A percentile compares a stretch with the other conserved stretches of the same genome.
phyloP scores from a whole-genome alignment of 1,139 yeast genomes.

The Torulaspora globosa region DNA sequence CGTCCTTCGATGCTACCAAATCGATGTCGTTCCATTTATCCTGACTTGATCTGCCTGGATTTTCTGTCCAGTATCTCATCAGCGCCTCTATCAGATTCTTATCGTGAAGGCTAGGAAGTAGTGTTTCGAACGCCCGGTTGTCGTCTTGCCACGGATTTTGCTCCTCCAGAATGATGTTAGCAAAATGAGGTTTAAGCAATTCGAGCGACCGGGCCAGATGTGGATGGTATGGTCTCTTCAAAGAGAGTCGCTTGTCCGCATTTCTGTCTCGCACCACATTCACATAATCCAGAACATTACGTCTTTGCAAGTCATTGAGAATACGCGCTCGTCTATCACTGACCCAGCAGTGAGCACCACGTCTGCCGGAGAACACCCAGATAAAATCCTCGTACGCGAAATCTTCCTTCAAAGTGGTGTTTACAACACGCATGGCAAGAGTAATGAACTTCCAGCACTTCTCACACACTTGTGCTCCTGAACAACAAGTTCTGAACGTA shows the following conservation, averaged over 20 bases:
- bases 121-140: slow-evolving; percentile 45
- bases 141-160: slow-evolving; percentile 79
- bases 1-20: slow-evolving; percentile 42
- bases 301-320: slow-evolving; percentile 67
- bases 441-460: slow-evolving; percentile 94
- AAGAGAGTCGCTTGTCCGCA: slow-evolving; percentile 43
- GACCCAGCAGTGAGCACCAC: slow-evolving; percentile 99
- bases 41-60: slow-evolving; percentile 46
- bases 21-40: slow-evolving; percentile 86
- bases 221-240: slow-evolving; percentile 86
- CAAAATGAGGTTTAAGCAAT: slow-evolving; percentile 59
- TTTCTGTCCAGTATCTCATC: slow-evolving; percentile 50
- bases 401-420: slow-evolving; percentile 69
- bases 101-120: slow-evolving; percentile 63
- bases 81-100: slow-evolving; percentile 52
- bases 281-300: slow-evolving; percentile 77
- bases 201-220: slow-evolving; percentile 73
- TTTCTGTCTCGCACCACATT: slow-evolving; percentile 63
- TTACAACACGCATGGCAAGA: slow-evolving; percentile 77
- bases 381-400: slow-evolving; percentile 83
- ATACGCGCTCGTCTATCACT: slow-evolving; percentile 79
- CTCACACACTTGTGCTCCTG: slow-evolving; percentile 75
- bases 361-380: slow-evolving; percentile 97
- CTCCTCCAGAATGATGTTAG: slow-evolving; percentile 61
- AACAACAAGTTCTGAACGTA: slow-evolving; percentile 88